Percentiles rank a stretch among this genome's conserved stretches.
phyloP scores from a whole-genome alignment of 2,329 filamentous ascomycete species.

The Orbilia oligospora region DNA sequence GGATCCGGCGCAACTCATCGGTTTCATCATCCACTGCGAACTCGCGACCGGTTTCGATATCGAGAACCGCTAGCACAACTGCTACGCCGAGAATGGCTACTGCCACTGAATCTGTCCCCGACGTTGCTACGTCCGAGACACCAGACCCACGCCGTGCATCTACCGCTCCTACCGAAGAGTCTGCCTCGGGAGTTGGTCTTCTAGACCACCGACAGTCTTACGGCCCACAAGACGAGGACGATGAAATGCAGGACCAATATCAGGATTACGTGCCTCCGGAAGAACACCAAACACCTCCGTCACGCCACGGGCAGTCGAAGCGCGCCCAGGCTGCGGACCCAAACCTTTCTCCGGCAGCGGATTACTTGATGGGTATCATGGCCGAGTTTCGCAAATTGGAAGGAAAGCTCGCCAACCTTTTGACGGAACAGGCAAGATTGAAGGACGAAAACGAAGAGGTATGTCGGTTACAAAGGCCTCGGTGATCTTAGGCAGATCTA shows the following conservation, averaged over 20 bases:
- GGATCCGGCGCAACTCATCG: slow-evolving; percentile 55
- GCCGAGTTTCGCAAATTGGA: slow-evolving; percentile 58
- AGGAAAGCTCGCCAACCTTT: slow-evolving; percentile 47
- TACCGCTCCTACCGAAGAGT: slow-evolving; percentile 59
- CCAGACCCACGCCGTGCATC: slow-evolving; percentile 51
- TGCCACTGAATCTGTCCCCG: slow-evolving; percentile 52
- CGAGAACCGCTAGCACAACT: slow-evolving; percentile 44
- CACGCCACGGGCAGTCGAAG: slow-evolving; percentile 14
- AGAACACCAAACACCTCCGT: slow-evolving; percentile 20
- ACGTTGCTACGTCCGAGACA: slow-evolving; percentile 49
- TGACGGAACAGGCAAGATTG: slow-evolving; percentile 54
- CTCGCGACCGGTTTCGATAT: slow-evolving; percentile 20
- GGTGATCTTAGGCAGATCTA: slow-evolving; percentile 5
- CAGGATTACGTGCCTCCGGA: slow-evolving; percentile 39
- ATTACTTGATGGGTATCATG: slow-evolving; percentile 59
- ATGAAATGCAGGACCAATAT: slow-evolving; percentile 56
- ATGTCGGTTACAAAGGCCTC: slow-evolving; percentile 36
- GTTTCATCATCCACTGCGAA: slow-evolving; percentile 30
- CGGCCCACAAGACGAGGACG: slow-evolving; percentile 43
- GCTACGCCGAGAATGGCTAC: slow-evolving; percentile 56
- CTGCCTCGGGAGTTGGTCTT: slow-evolving; percentile 51
- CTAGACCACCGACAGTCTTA: slow-evolving; percentile 47
- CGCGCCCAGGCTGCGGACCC: background rate
- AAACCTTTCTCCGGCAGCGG: slow-evolving; percentile 40
- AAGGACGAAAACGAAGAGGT: slow-evolving; percentile 60